phyloP scores from a whole-genome alignment of 306 rosid genomes.

The Prunus campanulata region DNA sequence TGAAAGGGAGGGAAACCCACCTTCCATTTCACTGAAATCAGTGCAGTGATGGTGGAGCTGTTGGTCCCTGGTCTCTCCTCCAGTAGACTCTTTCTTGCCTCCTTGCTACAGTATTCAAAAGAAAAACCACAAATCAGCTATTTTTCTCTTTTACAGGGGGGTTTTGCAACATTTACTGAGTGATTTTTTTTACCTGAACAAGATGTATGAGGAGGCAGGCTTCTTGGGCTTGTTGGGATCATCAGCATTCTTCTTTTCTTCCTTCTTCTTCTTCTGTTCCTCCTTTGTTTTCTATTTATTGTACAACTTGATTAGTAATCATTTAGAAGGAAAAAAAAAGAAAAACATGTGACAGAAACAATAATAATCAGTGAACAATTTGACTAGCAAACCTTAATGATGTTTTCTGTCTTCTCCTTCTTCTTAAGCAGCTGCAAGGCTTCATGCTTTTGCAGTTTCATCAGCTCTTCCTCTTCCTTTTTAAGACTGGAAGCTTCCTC shows the following conservation, averaged over 20 bases:
- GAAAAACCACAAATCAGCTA: neutral
- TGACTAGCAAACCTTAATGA: conserved; percentile 55
- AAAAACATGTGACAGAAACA: neutral
- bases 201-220: conserved; percentile 72
- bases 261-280: conserved; percentile 64
- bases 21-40: conserved; percentile 86
- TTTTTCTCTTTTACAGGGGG: neutral
- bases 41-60: conserved; percentile 50
- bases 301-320: neutral
- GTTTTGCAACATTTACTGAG: too few species aligned
- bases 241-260: conserved; percentile 48
- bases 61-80: conserved; percentile 62
- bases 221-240: conserved; percentile 93
- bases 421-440: conserved; percentile 79
- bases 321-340: neutral
- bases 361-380: neutral
- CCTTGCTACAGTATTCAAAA: conserved; percentile 42
- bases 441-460: conserved; percentile 85
- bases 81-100: conserved; percentile 57
- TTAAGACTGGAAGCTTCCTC: conserved; percentile 61
- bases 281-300: conserved; percentile 59
- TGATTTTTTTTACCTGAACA: conserved; percentile 48
- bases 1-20: conserved; percentile 7
- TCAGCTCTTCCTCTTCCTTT: conserved; percentile 75
- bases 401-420: conserved; percentile 83